phyloP scores from a whole-genome alignment of 495 filamentous ascomycete species.

The Hamigera avellanea region DNA sequence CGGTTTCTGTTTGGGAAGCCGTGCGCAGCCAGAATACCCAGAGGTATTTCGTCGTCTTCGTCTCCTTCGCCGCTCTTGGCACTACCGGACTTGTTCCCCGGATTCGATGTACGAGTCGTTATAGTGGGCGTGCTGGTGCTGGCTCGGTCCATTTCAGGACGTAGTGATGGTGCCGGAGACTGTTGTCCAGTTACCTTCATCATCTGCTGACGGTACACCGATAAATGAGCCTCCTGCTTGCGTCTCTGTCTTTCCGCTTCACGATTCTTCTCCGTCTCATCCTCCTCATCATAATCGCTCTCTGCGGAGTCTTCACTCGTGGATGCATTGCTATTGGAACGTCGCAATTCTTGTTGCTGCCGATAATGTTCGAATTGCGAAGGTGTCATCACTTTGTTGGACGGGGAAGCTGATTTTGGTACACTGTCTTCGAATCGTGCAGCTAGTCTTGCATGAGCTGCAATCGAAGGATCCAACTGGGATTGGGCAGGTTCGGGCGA shows the following conservation, averaged over 20 bases:
- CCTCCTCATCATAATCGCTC: constrained; percentile 54
- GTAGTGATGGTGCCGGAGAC: constrained; percentile 30
- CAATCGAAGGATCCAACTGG: constrained; percentile 37
- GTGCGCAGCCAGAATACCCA: constrained; percentile 82
- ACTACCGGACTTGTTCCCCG: constrained; percentile 25
- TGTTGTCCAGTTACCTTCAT: constrained; percentile 79
- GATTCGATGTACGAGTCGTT: constrained; percentile 17
- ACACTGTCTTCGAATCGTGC: constrained; percentile 32
- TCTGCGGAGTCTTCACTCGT: constrained; percentile 38
- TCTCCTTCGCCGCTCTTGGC: constrained; percentile 48
- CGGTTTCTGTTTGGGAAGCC: constrained; percentile 81
- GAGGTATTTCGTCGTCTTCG: constrained; percentile 77
- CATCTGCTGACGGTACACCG: constrained; percentile 91
- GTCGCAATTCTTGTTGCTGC: constrained; percentile 60
- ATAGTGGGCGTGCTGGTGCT: constrained; percentile 37
- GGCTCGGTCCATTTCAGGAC: constrained; percentile 27
- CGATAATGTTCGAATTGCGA: constrained; percentile 79
- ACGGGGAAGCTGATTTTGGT: constrained; percentile 25
- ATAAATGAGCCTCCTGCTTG: constrained; percentile 84
- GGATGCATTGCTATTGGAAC: constrained; percentile 36
- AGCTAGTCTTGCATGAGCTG: constrained; percentile 43
- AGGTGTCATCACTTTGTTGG: constrained; percentile 78
- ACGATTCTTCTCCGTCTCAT: constrained; percentile 65
- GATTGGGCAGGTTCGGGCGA: constrained; percentile 26
- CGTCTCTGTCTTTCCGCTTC: constrained; percentile 63